These are phyloP conservation scores for Pichia occidentalis DNA, from an alignment of 805 yeast species.

Conservation along the genomic window DNA sequence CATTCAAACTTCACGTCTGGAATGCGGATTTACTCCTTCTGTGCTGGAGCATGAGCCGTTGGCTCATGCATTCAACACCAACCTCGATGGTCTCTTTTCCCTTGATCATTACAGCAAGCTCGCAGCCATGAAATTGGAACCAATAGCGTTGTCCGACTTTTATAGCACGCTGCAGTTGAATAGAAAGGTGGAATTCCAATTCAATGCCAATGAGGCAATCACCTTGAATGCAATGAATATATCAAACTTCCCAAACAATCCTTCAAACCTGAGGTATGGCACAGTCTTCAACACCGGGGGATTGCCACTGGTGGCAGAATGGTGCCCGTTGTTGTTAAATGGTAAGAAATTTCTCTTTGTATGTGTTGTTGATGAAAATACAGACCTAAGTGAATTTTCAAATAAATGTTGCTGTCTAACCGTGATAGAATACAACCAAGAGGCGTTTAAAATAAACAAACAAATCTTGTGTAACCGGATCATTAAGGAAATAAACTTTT, in stretches of 20 bases:
- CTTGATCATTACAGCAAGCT: conserved; percentile 2
- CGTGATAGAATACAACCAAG: conserved; percentile 18
- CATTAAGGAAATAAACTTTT: conserved; percentile 25
- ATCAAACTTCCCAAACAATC: conserved; percentile 18
- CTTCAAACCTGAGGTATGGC: conserved; percentile 19
- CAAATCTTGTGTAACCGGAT: conserved; percentile 20
- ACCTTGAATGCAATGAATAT: conserved; percentile 5
- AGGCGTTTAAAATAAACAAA: conserved; percentile 13
- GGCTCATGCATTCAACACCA: neutral
- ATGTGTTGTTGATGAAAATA: conserved; percentile 15
- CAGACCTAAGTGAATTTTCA: conserved; percentile 18
- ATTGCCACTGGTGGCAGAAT: conserved; percentile 22
- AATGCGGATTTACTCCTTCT: neutral
- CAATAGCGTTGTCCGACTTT: conserved; percentile 4
- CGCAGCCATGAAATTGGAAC: conserved; percentile 1
- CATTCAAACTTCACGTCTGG: conserved; percentile 2
- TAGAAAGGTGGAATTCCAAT: conserved; percentile 15
- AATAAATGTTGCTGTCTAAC: conserved; percentile 18
- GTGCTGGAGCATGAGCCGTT: neutral
- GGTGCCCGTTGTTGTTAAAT: conserved; percentile 20
- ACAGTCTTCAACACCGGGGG: conserved; percentile 28
- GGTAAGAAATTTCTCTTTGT: conserved; percentile 24
- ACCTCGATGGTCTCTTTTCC: neutral
- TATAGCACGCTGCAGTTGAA: too few species aligned
- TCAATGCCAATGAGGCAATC: conserved; percentile 13